Conservation (phyloP, 192 early-diverging fungal species). For the Allomyces macrogynus region DNA sequence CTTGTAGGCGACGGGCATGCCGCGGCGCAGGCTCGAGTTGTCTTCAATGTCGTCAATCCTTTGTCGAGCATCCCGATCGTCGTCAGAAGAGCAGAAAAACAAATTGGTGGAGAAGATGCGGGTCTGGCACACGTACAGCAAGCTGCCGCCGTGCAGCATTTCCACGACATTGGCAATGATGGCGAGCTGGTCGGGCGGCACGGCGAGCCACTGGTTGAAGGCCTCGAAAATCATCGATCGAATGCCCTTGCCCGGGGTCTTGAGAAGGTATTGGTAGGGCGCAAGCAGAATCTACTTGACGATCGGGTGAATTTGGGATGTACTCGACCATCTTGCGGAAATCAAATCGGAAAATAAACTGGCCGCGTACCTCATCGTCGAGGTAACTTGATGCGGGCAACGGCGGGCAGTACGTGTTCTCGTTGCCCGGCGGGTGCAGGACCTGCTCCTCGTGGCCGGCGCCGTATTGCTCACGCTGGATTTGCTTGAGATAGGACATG, state of each 20-base stretch:
- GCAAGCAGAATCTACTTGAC: constrained; percentile 59
- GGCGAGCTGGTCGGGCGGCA: constrained; percentile 40
- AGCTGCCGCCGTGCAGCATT: constrained; percentile 85
- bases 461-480: no score
- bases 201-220: constrained; percentile 72
- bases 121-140: constrained; percentile 38
- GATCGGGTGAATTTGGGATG: no score
- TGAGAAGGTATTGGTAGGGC: constrained; percentile 70
- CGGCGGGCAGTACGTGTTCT: no score
- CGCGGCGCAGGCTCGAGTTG: constrained; percentile 66
- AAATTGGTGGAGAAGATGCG: background rate
- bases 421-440: no score
- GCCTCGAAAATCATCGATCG: constrained; percentile 77
- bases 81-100: no score
- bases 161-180: constrained; percentile 63
- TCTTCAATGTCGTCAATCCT: constrained; percentile 97
- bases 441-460: no score
- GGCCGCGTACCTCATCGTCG: no score
- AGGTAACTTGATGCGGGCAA: no score
- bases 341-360: no score
- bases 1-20: constrained; percentile 82
- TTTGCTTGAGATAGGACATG: no score
- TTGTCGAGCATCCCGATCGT: background rate
- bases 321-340: no score
- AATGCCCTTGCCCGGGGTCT: constrained; percentile 83